Base-by-base conservation (phyloP, 306 rosid genomes). In the Vigna hirtella region DNA sequence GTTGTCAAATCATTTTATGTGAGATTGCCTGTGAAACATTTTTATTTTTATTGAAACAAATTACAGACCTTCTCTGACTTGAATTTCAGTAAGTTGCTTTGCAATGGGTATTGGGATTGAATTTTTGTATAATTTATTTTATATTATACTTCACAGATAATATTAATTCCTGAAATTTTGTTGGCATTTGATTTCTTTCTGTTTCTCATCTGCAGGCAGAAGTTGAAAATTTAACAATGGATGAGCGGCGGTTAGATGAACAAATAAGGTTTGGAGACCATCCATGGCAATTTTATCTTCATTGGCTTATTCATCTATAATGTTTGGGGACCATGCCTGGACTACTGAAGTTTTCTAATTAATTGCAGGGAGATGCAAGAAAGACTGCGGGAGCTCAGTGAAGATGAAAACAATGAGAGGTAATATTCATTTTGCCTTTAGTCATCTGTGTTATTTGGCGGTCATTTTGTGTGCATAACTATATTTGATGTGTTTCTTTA, bases 311-410 rank as follows among this genome's bases (percentile, higher is more conserved):
- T 83, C 36, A 61, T 53, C 50, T 71, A 40, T 7, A 47, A 9
- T 9, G 13, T 42, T 42, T 42, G 12, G 12, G 47, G 1, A 0
- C 47, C 13, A 8, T 42, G 47, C 47, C 47, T 45, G 45, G 24
- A 22, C 77, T 62, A 48, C 61, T 75, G 72, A 73, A 69, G 74
- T 69, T 75, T 70, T 84, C 56, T 51, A 22, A 72, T 59, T 56
- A 17, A 75, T 59, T 76, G 78, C 90, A 95, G 98, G 85, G 92
- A 92, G 85, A 95, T 95, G 98, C 91, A 92, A 82, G 98, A 95
- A 84, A 87, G 82, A 83, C 86, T 95, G 72, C 81, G 96, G 64
- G 86, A 82, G 66, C 93, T 95, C 75, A 91, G 98, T 72, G 98
- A 92, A 88, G 88, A 89, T 70, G 98, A 95, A 84, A 91, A 88